phyloP scores from a whole-genome alignment of 1,284 basidiomycete genomes.

The Coriolopsis trogii region DNA sequence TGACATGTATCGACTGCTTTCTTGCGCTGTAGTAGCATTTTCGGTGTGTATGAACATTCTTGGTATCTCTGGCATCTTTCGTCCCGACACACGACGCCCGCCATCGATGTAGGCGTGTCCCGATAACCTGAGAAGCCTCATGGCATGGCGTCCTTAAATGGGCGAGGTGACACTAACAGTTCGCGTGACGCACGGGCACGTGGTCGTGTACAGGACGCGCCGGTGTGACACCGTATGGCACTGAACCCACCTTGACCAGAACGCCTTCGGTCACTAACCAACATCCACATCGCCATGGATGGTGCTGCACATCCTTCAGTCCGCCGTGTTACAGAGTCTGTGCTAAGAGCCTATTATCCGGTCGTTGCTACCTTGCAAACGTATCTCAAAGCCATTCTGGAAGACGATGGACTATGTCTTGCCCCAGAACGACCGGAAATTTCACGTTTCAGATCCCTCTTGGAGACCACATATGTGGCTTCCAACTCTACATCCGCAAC shows the following conservation, averaged over 20 bases:
- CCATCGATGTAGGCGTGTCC: not conserved
- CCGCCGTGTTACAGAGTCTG: conserved; percentile 8
- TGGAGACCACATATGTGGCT: conserved; percentile 51
- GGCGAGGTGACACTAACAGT: too few relatives aligned
- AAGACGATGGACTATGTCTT: conserved; percentile 19
- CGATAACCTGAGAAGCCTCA: too few relatives aligned
- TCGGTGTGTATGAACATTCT: not conserved
- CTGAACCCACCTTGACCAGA: too few relatives aligned
- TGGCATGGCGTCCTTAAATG: too few relatives aligned
- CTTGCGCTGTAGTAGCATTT: too few relatives aligned
- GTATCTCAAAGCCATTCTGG: conserved; percentile 47
- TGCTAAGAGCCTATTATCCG: conserved; percentile 43
- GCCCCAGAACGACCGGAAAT: conserved; percentile 37
- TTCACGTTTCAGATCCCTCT: conserved; percentile 40
- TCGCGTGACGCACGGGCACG: conserved; percentile 11
- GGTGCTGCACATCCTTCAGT: not conserved
- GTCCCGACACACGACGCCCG: not conserved
- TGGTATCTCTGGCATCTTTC: not conserved
- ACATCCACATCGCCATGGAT: not conserved
- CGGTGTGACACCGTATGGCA: not conserved
- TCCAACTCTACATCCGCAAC: conserved; percentile 22
- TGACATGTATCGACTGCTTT: too few relatives aligned
- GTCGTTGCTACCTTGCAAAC: conserved; percentile 40
- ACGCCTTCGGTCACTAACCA: not conserved
- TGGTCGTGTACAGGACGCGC: conserved; percentile 12